Evolutionary conservation across 495 filamentous ascomycete genomes (phyloP).

Genomic region (Neurospora sp.): DNA sequence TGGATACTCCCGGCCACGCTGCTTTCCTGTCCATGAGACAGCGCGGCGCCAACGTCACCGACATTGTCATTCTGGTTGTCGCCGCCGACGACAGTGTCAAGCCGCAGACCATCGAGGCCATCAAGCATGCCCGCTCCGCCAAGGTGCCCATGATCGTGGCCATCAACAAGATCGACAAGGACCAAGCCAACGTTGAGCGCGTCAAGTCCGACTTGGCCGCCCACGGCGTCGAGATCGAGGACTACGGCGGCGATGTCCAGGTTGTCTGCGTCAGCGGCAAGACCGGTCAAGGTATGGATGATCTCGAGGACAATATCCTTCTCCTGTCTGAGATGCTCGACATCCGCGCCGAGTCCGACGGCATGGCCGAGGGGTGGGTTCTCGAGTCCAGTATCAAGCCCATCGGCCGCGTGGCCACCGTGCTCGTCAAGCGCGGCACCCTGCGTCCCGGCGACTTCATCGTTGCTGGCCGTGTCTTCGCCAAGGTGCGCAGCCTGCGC

Average conservation of each 20-base stretch:
- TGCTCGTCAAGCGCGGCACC: conserved; percentile 81
- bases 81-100: conserved; percentile 97
- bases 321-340: conserved; percentile 82
- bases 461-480: conserved; percentile 79
- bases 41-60: conserved; percentile 89
- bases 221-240: conserved; percentile 87
- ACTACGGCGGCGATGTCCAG: conserved; percentile 91
- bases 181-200: conserved; percentile 61
- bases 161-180: conserved; percentile 96
- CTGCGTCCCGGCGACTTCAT: conserved; percentile 71
- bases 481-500: conserved; percentile 66
- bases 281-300: conserved; percentile 84
- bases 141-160: conserved; percentile 94
- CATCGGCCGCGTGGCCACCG: conserved; percentile 77
- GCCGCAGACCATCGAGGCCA: conserved; percentile 92
- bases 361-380: conserved; percentile 84
- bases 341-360: conserved; percentile 66
- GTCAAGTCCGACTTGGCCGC: conserved; percentile 81
- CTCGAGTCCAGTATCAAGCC: conserved; percentile 87
- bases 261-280: conserved; percentile 85
- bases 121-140: conserved; percentile 86
- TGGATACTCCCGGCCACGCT: conserved; percentile 94
- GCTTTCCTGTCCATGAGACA: conserved; percentile 95
- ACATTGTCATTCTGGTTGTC: conserved; percentile 93
- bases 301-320: conserved; percentile 82